Conservation (phyloP, 768 basidiomycete genomes). For the Termitomyces sp. region DNA sequence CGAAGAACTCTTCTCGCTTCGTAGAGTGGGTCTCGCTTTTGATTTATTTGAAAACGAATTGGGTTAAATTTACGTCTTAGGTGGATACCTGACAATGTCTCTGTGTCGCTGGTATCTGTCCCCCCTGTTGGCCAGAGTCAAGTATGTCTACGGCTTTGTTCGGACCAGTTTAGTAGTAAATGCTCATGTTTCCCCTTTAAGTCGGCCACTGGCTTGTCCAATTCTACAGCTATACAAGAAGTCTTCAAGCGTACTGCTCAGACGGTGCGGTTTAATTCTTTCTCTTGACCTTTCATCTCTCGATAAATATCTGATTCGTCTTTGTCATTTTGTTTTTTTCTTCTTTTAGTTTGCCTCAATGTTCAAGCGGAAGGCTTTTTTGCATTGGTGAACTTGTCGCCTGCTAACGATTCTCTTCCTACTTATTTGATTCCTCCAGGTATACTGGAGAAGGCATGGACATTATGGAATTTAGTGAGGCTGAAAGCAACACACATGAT, state of each 20-base stretch:
- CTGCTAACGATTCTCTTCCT: neutral
- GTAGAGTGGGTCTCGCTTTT: constrained; percentile 59
- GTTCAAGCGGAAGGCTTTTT: constrained; percentile 83
- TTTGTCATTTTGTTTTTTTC: constrained; percentile 4
- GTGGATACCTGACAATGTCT: constrained; percentile 92
- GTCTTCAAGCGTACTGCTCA: constrained; percentile 72
- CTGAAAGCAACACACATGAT: constrained; percentile 80
- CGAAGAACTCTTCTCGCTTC: constrained; percentile 69
- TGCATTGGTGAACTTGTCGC: constrained; percentile 60
- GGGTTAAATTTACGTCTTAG: constrained; percentile 29
- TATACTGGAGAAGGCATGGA: constrained; percentile 94
- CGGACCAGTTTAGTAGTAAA: neutral
- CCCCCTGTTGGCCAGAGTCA: constrained; percentile 79
- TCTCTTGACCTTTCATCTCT: neutral
- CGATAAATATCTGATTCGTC: neutral
- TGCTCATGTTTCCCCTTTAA: constrained; percentile 19
- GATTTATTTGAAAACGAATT: neutral
- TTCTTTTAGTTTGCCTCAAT: constrained; percentile 63
- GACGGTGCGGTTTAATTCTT: constrained; percentile 37
- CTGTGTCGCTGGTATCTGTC: constrained; percentile 77
- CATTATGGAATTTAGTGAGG: constrained; percentile 79
- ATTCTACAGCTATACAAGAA: constrained; percentile 85
- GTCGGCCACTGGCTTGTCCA: constrained; percentile 70
- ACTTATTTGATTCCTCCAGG: constrained; percentile 24
- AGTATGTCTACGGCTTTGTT: constrained; percentile 32